Conservation (phyloP, 2,329 filamentous ascomycete genomes). For the Neoascochyta sp. region DNA sequence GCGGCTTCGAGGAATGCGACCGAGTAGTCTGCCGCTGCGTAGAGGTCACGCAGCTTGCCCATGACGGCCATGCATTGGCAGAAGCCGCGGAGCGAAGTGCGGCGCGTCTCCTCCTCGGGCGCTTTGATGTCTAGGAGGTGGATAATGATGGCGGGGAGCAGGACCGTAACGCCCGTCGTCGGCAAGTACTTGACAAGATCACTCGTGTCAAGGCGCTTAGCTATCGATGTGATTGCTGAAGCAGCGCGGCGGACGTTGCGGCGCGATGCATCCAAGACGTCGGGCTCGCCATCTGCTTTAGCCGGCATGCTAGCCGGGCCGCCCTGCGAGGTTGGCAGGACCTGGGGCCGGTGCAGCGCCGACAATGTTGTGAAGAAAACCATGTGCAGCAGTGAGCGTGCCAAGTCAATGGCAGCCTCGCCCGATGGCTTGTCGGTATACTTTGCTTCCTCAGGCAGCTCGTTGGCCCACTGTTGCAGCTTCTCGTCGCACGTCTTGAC, state of each 20-base stretch:
- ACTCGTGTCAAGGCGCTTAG: conserved; percentile 67
- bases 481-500: conserved; percentile 76
- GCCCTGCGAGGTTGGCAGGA: conserved; percentile 68
- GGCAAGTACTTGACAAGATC: conserved; percentile 76
- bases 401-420: conserved; percentile 60
- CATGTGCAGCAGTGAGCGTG: conserved; percentile 87
- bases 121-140: conserved; percentile 91
- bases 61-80: conserved; percentile 91
- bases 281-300: conserved; percentile 44
- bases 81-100: conserved; percentile 74
- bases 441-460: conserved; percentile 67
- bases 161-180: conserved; percentile 84
- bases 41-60: conserved; percentile 80
- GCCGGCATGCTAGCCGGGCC: conserved; percentile 46
- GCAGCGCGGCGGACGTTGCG: conserved; percentile 80
- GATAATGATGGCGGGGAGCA: conserved; percentile 89
- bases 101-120: conserved; percentile 65
- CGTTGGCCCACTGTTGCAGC: conserved; percentile 71
- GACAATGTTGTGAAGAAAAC: conserved; percentile 89
- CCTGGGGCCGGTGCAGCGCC: conserved; percentile 85
- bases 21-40: conserved; percentile 93
- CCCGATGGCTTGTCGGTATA: conserved; percentile 61
- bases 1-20: conserved; percentile 91
- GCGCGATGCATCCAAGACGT: conserved; percentile 78
- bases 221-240: conserved; percentile 79